A percentile compares a stretch with the other conserved stretches of the same genome.
Evolutionary conservation across 768 basidiomycete genomes (phyloP).

Genomic region (Mycena vulgaris): DNA sequence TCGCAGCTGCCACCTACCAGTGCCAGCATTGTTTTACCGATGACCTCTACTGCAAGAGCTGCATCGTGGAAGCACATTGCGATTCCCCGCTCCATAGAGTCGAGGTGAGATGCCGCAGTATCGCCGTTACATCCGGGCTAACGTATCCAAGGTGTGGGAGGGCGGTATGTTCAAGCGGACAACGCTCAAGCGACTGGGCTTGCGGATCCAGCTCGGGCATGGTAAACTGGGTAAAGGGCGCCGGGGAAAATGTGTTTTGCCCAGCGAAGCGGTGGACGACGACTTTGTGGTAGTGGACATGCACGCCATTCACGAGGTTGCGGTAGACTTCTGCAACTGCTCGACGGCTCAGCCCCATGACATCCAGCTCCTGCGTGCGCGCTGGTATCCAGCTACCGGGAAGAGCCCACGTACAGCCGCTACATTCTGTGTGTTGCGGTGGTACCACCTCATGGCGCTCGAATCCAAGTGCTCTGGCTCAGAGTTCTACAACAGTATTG

Average conservation of each 20-base stretch:
- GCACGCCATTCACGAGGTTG: constrained; percentile 27
- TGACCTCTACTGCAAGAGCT: constrained; percentile 32
- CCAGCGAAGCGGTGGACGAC: constrained; percentile 7
- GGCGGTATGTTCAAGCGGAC: constrained; percentile 24
- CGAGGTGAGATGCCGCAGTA: constrained; percentile 21
- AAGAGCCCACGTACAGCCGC: neutral
- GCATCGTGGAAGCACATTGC: constrained; percentile 30
- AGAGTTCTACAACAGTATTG: neutral
- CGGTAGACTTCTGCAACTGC: constrained; percentile 36
- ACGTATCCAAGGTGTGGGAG: constrained; percentile 27
- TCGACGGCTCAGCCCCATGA: constrained; percentile 35
- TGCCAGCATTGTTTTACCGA: constrained; percentile 33
- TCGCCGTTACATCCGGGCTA: neutral
- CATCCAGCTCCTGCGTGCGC: constrained; percentile 50
- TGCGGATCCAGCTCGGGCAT: constrained; percentile 38
- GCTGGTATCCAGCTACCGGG: constrained; percentile 49
- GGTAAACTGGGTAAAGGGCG: neutral
- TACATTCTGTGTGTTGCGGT: neutral
- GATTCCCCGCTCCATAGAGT: constrained; percentile 33
- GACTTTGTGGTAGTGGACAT: constrained; percentile 29
- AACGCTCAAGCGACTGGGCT: constrained; percentile 35
- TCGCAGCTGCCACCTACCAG: constrained; percentile 16
- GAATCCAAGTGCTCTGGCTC: neutral
- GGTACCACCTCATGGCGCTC: neutral
- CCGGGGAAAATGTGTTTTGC: neutral